phyloP scores from a whole-genome alignment of 2,329 filamentous ascomycete genomes.

The Colletotrichum horii region DNA sequence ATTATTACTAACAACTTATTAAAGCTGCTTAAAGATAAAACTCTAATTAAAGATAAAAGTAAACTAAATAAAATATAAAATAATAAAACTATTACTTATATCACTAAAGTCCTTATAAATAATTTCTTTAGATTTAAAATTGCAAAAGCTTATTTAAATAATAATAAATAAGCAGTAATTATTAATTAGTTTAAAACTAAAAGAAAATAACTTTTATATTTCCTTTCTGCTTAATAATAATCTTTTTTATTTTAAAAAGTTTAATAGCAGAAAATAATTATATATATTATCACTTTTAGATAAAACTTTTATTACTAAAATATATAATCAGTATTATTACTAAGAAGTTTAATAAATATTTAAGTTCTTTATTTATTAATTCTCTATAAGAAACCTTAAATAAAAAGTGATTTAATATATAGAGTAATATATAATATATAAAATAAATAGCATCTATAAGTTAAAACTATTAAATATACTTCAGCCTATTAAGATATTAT shows the following conservation, averaged over 20 bases:
- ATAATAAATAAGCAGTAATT: not conserved
- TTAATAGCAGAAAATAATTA: not conserved
- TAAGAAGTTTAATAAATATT: not conserved
- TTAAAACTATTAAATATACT: too few species aligned
- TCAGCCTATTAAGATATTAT: too few species aligned
- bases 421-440: too few species aligned
- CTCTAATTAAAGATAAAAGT: not conserved
- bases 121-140: not conserved
- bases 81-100: not conserved
- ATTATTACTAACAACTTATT: not conserved
- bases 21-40: fast-evolving
- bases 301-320: not conserved
- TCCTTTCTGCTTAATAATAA: not conserved
- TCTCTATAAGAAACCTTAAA: not conserved
- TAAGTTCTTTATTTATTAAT: fast-evolving
- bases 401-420: too few species aligned
- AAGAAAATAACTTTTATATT: not conserved
- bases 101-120: not conserved
- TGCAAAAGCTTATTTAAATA: not conserved
- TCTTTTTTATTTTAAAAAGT: too few species aligned
- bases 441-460: too few species aligned
- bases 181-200: not conserved
- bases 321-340: not conserved
- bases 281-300: not conserved
- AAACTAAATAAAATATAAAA: not conserved